These are phyloP conservation scores for Candida awuae DNA, from an alignment of 805 yeast species.

Conservation along the genomic window DNA sequence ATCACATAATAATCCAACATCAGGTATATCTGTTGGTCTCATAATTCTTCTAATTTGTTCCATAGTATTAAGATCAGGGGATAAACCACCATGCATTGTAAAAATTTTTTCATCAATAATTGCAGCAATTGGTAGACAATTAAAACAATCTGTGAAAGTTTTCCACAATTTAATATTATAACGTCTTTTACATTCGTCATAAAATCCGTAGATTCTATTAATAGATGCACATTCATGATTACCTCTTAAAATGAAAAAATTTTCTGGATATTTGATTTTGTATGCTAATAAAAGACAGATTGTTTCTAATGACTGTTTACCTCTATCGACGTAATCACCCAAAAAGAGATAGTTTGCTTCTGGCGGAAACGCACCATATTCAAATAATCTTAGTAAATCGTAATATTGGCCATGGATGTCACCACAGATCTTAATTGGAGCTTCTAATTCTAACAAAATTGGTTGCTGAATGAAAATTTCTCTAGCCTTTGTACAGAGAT, in stretches of 20 bases:
- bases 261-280: slow-evolving; percentile 97
- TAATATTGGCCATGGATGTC: slow-evolving; percentile 98
- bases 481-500: slow-evolving; percentile 93
- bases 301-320: slow-evolving; percentile 94
- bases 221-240: slow-evolving; percentile 98
- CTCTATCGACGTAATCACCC: slow-evolving; percentile 98
- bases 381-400: slow-evolving; percentile 88
- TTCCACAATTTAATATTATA: slow-evolving; percentile 98
- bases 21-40: slow-evolving; percentile 99
- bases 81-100: slow-evolving; percentile 98
- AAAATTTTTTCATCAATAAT: slow-evolving; percentile 96
- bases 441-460: slow-evolving; percentile 87
- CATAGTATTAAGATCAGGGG: slow-evolving; percentile 96
- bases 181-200: slow-evolving; percentile 97
- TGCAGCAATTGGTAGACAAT: slow-evolving; percentile 97
- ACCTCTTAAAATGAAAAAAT: slow-evolving; percentile 93
- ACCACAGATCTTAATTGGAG: slow-evolving; percentile 96
- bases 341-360: slow-evolving; percentile 92
- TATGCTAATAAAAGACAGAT: slow-evolving; percentile 90
- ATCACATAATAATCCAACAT: slow-evolving; percentile 93
- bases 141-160: slow-evolving; percentile 96
- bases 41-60: slow-evolving; percentile 97
- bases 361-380: slow-evolving; percentile 98
- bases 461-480: slow-evolving; percentile 98
- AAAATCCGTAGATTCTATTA: slow-evolving; percentile 95